Percentiles rank a stretch among this genome's conserved stretches.
Evolutionary conservation across 2,329 filamentous ascomycete genomes (phyloP).

Genomic region (Ophiostoma novo-ulmi): DNA sequence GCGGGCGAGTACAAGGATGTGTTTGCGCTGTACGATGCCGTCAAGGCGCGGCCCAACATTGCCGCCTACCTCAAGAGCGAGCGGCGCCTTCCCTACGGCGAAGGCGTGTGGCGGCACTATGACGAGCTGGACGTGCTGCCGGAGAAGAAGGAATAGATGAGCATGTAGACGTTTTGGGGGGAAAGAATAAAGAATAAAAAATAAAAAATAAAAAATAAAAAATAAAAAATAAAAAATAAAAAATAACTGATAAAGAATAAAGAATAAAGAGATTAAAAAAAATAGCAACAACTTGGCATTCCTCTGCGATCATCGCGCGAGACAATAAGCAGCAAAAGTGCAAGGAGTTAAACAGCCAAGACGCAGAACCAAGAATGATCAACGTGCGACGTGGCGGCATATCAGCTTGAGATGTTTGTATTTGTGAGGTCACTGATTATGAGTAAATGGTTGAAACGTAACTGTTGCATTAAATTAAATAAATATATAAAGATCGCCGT

Average conservation of each 20-base stretch:
- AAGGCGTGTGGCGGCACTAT: slow-evolving; percentile 68
- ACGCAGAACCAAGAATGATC: neutral
- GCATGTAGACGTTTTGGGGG: neutral
- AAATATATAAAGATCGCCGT: neutral
- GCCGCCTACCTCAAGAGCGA: slow-evolving; percentile 65
- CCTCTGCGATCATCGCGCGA: neutral
- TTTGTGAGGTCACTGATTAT: no score
- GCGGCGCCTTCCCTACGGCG: slow-evolving; percentile 54
- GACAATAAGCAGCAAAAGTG: neutral
- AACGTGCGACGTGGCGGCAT: neutral
- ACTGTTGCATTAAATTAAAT: neutral
- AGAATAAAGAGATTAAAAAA: neutral
- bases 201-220: no score
- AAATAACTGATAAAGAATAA: neutral
- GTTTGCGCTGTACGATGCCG: slow-evolving; percentile 58
- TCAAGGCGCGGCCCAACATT: slow-evolving; percentile 59
- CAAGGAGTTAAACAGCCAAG: neutral
- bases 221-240: no score
- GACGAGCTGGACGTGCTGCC: slow-evolving; percentile 59
- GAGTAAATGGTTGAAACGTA: no score
- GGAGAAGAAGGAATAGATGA: neutral
- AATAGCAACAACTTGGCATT: neutral
- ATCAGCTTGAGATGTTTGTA: neutral
- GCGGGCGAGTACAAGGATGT: slow-evolving; percentile 55
- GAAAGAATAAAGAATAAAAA: neutral